These are phyloP conservation scores for Gautieria morchelliformis DNA, from an alignment of 768 basidiomycete species.

Conservation along the genomic window DNA sequence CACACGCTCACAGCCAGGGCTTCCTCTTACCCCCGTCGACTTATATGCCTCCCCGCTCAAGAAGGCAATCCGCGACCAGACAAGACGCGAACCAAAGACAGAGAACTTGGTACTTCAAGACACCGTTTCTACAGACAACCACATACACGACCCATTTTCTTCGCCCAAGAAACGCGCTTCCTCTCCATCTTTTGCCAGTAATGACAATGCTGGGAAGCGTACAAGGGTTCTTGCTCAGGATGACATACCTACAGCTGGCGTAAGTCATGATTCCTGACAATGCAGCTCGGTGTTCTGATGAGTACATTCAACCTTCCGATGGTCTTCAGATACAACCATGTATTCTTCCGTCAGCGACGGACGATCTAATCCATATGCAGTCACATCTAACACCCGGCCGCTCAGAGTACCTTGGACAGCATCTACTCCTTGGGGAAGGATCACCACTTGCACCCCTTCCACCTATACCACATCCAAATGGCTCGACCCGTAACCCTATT, in stretches of 20 bases:
- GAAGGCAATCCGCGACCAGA: constrained; percentile 4
- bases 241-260: too few relatives aligned
- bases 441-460: neutral
- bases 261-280: too few relatives aligned
- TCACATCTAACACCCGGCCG: too few relatives aligned
- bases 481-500: neutral
- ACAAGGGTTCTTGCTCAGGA: neutral
- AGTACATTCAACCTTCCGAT: too few relatives aligned
- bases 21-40: neutral
- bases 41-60: constrained; percentile 7
- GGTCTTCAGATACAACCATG: too few relatives aligned
- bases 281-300: too few relatives aligned
- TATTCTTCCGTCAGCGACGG: too few relatives aligned
- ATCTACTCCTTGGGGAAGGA: neutral
- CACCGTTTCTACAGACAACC: neutral
- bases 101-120: neutral
- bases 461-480: neutral
- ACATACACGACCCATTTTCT: neutral
- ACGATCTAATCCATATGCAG: too few relatives aligned
- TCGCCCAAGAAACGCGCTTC: neutral
- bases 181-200: constrained; percentile 1
- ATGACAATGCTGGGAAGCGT: neutral
- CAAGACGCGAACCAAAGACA: neutral
- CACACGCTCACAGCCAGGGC: constrained; percentile 6
- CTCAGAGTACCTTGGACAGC: too few relatives aligned